Percentiles rank a stretch among this genome's conserved stretches.
Evolutionary conservation across 2,329 filamentous ascomycete species (phyloP).

Genomic region (Davidsoniella eucalypti): DNA sequence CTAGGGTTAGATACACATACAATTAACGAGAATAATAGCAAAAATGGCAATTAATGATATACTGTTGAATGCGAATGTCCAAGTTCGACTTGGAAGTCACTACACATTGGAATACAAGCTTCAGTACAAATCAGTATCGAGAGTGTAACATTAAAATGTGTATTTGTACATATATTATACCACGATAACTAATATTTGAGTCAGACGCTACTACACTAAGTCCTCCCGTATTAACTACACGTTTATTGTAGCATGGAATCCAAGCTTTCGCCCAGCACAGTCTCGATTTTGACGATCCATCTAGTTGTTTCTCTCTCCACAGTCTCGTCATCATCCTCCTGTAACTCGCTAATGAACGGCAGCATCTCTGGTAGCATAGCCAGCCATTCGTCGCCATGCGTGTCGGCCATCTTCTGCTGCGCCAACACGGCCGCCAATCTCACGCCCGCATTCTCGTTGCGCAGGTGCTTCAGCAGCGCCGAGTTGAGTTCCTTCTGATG

Average conservation of each 20-base stretch:
- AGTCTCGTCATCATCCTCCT: constrained; percentile 89
- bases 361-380: constrained; percentile 85
- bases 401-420: constrained; percentile 62
- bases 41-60: too few relatives aligned
- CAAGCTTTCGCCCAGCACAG: constrained; percentile 73
- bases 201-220: too few relatives aligned
- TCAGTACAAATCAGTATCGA: too few relatives aligned
- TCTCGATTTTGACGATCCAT: constrained; percentile 86
- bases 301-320: constrained; percentile 79
- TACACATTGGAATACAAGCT: too few relatives aligned
- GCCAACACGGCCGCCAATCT: constrained; percentile 69
- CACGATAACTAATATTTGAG: too few relatives aligned
- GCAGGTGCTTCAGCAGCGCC: constrained; percentile 59
- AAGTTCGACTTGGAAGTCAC: too few relatives aligned
- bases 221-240: background rate
- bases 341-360: constrained; percentile 84
- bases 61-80: too few relatives aligned
- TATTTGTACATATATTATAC: too few relatives aligned
- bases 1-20: too few relatives aligned
- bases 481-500: constrained; percentile 84
- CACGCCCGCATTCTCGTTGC: constrained; percentile 52
- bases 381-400: constrained; percentile 86
- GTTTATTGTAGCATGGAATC: constrained; percentile 75
- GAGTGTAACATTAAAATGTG: too few relatives aligned
- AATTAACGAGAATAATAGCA: too few relatives aligned